Evolutionary conservation across 768 basidiomycete genomes (phyloP), one percentile per base, ranked within the genome.

Genomic region (Boletus reticuloceps): DNA sequence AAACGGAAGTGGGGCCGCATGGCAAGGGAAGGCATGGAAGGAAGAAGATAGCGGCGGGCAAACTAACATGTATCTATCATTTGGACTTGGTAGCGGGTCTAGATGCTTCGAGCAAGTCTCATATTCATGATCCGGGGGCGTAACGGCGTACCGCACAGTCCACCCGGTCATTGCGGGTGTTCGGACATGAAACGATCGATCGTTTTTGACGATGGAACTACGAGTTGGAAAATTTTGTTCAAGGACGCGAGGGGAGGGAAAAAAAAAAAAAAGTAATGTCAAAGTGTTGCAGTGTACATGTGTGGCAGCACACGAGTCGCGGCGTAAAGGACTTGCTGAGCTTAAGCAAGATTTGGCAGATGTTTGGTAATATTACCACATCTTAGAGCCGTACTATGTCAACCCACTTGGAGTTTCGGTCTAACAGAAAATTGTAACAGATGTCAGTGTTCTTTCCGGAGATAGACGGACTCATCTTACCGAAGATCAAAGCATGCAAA

Each of bases 401-500:
- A 64, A 32, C 55, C 20, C 34, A 20, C 22, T 25, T 25, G 22
- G 22, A n/a, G 46, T n/a, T 44, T 41, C 50, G 43, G 37, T 31
- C 57, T 50, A 50, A 52, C 49, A 51, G 16, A 40, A 44, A 45
- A 37, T 16, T 47, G 40, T 31, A 50, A 51, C 41, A 49, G 55
- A 64, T 62, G 64, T 52, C 50, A 44, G 42, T 50, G 25, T 57
- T 56, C 55, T 47, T 52, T 44, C 60, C 70, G 70, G 70, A 71
- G 68, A 68, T 71, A 54, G 41, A 59, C 71, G 69, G 71, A 67
- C 41, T 53, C 55, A 62, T 68, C 53, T 54, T 27, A 56, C 59
- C 65, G 69, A 71, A 54, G 67, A 69, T 68, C 68, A 69, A 55
- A 56, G 50, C 53, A 62, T 59, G 37, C 47, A 69, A 72, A 72